These are phyloP conservation scores for Penicillium flavigenum DNA, from an alignment of 495 filamentous ascomycete genomes.

Conservation along the genomic window DNA sequence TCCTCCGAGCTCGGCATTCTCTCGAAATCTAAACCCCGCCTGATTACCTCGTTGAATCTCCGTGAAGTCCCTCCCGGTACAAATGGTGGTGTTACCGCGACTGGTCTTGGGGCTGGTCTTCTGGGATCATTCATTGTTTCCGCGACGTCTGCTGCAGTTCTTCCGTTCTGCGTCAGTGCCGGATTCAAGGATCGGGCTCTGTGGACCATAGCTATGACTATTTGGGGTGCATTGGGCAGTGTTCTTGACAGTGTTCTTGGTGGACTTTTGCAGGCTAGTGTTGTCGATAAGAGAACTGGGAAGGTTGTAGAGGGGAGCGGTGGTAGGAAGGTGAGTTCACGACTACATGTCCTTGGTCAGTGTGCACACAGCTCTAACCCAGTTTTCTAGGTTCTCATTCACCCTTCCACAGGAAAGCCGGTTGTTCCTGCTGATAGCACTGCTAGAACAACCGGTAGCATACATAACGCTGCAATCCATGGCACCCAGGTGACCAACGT, in stretches of 20 bases:
- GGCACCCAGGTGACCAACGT: constrained; percentile 21
- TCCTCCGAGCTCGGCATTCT: constrained; percentile 94
- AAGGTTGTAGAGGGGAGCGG: constrained; percentile 89
- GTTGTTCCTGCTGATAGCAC: constrained; percentile 1
- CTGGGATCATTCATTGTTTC: constrained; percentile 73
- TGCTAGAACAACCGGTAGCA: constrained; percentile 15
- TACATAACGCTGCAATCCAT: constrained; percentile 27
- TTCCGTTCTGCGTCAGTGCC: constrained; percentile 68
- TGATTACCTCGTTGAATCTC: constrained; percentile 80
- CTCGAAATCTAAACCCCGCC: constrained; percentile 67
- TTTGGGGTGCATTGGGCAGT: constrained; percentile 75
- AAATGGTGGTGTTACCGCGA: constrained; percentile 82
- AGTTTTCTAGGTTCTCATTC: constrained; percentile 40
- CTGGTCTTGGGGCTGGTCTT: constrained; percentile 71
- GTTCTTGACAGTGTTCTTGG: constrained; percentile 85
- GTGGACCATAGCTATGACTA: constrained; percentile 59
- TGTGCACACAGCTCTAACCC: constrained; percentile 4
- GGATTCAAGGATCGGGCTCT: constrained; percentile 47
- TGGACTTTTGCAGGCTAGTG: constrained; percentile 80
- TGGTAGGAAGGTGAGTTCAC: constrained; percentile 64
- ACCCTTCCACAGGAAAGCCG: constrained; percentile 28
- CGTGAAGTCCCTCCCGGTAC: constrained; percentile 82
- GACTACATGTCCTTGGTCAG: constrained; percentile 6
- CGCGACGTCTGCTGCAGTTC: constrained; percentile 57
- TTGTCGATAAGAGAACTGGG: constrained; percentile 76